Percentiles rank a stretch among this genome's conserved stretches.
These are phyloP conservation scores for Bacidia gigantensis DNA, from an alignment of 495 filamentous ascomycete genomes.

Conservation along the genomic window DNA sequence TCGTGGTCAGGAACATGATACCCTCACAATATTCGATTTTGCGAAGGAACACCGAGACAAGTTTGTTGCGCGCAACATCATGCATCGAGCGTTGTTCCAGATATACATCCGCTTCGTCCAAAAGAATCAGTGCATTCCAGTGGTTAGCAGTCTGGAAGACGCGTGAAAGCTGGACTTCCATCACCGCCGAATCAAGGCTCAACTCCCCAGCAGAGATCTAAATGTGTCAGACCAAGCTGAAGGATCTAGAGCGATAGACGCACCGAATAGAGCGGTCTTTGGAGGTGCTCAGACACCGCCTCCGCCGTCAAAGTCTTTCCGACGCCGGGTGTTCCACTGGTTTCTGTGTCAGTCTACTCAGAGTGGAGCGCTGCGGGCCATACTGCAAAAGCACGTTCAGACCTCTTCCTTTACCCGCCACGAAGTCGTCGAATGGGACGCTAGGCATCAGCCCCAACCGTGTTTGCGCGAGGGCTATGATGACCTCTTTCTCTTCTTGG, in stretches of 20 bases:
- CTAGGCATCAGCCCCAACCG: no score
- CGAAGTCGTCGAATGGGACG: no score
- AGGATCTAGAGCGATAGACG: background rate
- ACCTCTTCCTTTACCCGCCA: no score
- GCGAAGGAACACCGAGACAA: constrained; percentile 35
- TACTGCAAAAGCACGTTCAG: no score
- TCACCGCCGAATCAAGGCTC: background rate
- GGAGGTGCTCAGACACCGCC: no score
- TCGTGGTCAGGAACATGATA: constrained; percentile 24
- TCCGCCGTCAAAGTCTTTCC: no score
- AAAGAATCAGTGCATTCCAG: constrained; percentile 25
- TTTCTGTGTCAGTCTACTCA: no score
- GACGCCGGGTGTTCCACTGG: no score
- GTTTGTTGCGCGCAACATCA: constrained; percentile 19
- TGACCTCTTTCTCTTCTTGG: no score
- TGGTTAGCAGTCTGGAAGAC: constrained; percentile 2
- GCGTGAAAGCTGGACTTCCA: constrained; percentile 4
- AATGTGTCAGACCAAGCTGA: constrained; percentile 4
- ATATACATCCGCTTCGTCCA: constrained; percentile 36
- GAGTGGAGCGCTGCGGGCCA: no score
- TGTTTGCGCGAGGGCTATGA: no score
- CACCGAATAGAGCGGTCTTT: no score
- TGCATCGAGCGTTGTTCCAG: constrained; percentile 18
- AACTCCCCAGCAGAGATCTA: constrained; percentile 16
- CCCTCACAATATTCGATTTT: constrained; percentile 41